These are phyloP conservation scores for Cercophora samala DNA, from an alignment of 495 filamentous ascomycete genomes.

Conservation along the genomic window DNA sequence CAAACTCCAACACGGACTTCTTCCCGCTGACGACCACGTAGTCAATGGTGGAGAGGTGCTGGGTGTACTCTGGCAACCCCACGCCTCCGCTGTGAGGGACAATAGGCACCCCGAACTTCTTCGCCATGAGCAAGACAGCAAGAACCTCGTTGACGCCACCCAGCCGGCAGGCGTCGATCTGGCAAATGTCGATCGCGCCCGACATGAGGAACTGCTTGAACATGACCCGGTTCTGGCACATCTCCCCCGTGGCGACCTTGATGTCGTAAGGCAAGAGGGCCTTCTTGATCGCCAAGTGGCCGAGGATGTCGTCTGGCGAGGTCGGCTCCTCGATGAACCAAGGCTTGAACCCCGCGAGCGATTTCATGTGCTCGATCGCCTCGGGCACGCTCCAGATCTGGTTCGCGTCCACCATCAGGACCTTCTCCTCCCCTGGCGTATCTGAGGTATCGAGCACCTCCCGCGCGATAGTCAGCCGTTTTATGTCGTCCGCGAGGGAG, in stretches of 20 bases:
- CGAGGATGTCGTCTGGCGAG: slow-evolving; percentile 85
- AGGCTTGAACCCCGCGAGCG: slow-evolving; percentile 79
- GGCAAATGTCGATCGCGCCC: slow-evolving; percentile 80
- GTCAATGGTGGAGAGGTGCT: slow-evolving; percentile 90
- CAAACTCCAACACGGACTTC: slow-evolving; percentile 80
- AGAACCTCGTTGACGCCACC: slow-evolving; percentile 92
- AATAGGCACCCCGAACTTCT: slow-evolving; percentile 78
- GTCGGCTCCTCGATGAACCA: slow-evolving; percentile 99
- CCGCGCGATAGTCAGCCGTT: slow-evolving; percentile 68
- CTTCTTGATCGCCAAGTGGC: slow-evolving; percentile 78
- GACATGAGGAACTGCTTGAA: slow-evolving; percentile 87
- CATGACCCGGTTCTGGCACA: slow-evolving; percentile 93
- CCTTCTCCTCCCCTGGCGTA: slow-evolving; percentile 55
- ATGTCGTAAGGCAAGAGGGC: slow-evolving; percentile 72
- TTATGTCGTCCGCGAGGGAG: slow-evolving; percentile 64
- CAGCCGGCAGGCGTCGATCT: slow-evolving; percentile 87
- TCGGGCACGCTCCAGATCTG: slow-evolving; percentile 93
- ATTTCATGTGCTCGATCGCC: slow-evolving; percentile 81
- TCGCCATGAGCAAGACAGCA: slow-evolving; percentile 84
- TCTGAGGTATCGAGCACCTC: slow-evolving; percentile 81
- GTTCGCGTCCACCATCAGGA: slow-evolving; percentile 94
- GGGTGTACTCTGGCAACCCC: slow-evolving; percentile 89
- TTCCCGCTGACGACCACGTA: slow-evolving; percentile 86
- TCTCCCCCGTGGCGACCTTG: slow-evolving; percentile 89
- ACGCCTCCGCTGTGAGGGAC: slow-evolving; percentile 90